These are phyloP conservation scores for Hawksworthiomyces lignivorus DNA, from an alignment of 2,329 filamentous ascomycete species.

Conservation along the genomic window DNA sequence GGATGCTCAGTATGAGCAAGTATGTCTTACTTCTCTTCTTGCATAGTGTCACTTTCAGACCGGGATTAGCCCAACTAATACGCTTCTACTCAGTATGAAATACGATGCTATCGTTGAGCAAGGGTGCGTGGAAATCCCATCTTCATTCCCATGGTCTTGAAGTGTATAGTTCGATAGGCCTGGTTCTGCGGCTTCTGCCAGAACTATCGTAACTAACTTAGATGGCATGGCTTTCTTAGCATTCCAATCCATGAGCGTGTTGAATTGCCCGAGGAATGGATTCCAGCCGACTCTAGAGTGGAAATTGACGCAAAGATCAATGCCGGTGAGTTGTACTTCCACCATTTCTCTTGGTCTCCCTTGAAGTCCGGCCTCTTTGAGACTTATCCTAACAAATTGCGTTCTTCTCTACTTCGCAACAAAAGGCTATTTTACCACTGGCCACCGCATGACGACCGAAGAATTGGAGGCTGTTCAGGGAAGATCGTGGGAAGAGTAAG, in stretches of 20 bases:
- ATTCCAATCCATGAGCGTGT: constrained; percentile 85
- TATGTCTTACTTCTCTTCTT: constrained; percentile 33
- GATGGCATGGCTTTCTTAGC: constrained; percentile 26
- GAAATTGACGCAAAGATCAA: constrained; percentile 99
- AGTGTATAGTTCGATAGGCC: no score
- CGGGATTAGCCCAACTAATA: no score
- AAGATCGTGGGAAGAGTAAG: constrained; percentile 80
- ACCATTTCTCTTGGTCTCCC: no score
- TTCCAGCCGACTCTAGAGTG: constrained; percentile 90
- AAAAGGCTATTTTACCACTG: constrained; percentile 70
- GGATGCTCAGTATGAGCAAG: constrained; percentile 99
- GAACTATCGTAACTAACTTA: no score
- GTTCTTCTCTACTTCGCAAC: no score
- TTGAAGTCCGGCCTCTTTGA: no score
- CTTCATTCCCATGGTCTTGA: no score
- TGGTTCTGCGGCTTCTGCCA: no score
- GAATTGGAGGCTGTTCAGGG: constrained; percentile 82
- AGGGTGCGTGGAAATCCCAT: constrained; percentile 54
- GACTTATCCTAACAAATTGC: no score
- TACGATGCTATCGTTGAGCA: constrained; percentile 81
- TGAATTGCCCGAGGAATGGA: constrained; percentile 87
- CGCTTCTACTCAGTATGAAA: constrained; percentile 58
- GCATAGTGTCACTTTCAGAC: background rate
- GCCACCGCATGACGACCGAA: constrained; percentile 79
- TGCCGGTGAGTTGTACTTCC: constrained; percentile 57